Conservation (phyloP, 2,329 filamentous ascomycete species). For the Talaromyces pinophilus region DNA sequence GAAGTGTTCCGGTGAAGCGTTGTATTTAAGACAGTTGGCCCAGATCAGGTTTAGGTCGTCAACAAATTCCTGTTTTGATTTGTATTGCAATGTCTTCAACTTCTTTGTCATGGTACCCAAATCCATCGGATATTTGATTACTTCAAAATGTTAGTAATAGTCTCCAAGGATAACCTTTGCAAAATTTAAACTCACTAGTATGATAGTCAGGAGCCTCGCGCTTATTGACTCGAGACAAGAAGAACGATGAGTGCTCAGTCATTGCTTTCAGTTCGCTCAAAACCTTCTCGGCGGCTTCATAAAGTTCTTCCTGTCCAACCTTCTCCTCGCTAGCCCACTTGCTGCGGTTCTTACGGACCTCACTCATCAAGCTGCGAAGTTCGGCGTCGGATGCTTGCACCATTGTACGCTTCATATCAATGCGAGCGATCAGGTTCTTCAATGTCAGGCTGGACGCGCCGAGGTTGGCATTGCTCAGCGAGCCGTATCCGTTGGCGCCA, state of each 20-base stretch:
- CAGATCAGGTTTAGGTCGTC: conserved; percentile 92
- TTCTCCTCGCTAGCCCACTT: conserved; percentile 99
- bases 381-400: conserved; percentile 93
- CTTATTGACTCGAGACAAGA: conserved; percentile 92
- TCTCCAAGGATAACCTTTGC: background rate
- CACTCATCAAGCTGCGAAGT: conserved; percentile 87
- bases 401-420: conserved; percentile 87
- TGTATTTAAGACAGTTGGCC: conserved; percentile 96
- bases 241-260: conserved; percentile 96
- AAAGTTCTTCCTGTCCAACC: conserved; percentile 94
- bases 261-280: conserved; percentile 95
- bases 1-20: conserved; percentile 83
- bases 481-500: conserved; percentile 72
- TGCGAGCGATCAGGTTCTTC: conserved; percentile 94
- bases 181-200: conserved; percentile 62
- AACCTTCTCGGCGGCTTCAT: conserved; percentile 95
- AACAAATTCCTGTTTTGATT: conserved; percentile 92
- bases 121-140: conserved; percentile 97
- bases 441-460: conserved; percentile 93
- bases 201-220: conserved; percentile 96
- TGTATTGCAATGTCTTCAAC: conserved; percentile 75
- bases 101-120: conserved; percentile 98
- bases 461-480: conserved; percentile 88
- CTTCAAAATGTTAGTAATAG: conserved; percentile 48
- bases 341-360: conserved; percentile 95